A percentile compares a stretch with the other conserved stretches of the same genome.
Conservation (phyloP, 352 stramenopile genomes). For the Globisporangium rhizosaccharum region DNA sequence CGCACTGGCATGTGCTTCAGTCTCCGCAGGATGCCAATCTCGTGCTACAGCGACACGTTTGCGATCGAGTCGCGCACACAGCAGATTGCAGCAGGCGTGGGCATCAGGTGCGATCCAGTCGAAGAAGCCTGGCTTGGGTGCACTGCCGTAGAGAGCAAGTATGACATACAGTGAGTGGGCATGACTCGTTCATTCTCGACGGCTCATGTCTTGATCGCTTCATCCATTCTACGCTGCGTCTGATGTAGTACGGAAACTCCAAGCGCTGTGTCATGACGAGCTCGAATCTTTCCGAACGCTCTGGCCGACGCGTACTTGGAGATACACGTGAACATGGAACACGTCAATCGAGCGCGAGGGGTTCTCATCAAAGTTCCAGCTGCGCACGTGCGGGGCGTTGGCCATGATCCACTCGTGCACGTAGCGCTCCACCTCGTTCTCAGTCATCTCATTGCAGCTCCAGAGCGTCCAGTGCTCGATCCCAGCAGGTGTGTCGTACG, state of each 20-base stretch:
- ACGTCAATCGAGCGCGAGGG: slow-evolving; percentile 25
- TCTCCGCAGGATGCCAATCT: slow-evolving; percentile 21
- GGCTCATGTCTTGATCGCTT: too few species aligned
- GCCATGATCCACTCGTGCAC: slow-evolving; percentile 19
- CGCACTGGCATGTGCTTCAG: slow-evolving; percentile 27
- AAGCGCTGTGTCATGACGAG: too few species aligned
- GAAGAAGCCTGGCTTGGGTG: slow-evolving; percentile 35
- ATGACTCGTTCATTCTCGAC: too few species aligned
- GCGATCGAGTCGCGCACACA: slow-evolving; percentile 19
- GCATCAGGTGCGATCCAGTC: slow-evolving; percentile 15
- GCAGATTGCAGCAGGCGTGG: slow-evolving; percentile 25
- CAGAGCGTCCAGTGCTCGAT: slow-evolving; percentile 31
- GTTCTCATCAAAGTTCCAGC: slow-evolving; percentile 33
- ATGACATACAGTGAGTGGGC: too few species aligned
- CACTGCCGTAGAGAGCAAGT: too few species aligned
- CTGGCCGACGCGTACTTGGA: slow-evolving; percentile 12
- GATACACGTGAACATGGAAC: slow-evolving; percentile 30
- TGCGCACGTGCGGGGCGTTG: slow-evolving; percentile 17
- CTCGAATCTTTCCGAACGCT: background rate
- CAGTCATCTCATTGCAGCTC: slow-evolving; percentile 15
- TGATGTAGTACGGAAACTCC: too few species aligned
- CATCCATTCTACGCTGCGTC: too few species aligned
- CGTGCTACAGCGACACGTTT: slow-evolving; percentile 18
- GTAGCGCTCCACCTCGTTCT: slow-evolving; percentile 18
- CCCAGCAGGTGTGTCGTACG: slow-evolving; percentile 19